phyloP scores from a whole-genome alignment of 2,329 filamentous ascomycete species.

The Aspergillus brunneoviolaceus region DNA sequence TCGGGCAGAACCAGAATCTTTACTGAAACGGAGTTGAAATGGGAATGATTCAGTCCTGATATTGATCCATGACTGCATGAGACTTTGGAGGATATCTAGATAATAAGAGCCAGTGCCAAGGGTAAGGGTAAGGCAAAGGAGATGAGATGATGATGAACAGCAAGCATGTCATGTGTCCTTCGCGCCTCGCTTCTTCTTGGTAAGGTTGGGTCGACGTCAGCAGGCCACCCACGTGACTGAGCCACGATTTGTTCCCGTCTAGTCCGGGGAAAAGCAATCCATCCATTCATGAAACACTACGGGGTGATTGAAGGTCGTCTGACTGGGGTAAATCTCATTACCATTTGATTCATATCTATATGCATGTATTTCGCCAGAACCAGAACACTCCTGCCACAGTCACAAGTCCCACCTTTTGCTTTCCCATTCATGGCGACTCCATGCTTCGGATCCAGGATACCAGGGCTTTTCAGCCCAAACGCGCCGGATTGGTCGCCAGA shows the following conservation, averaged over 20 bases:
- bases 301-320: not conserved
- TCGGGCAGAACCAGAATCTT: not conserved
- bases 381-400: conserved; percentile 1
- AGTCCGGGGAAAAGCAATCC: not conserved
- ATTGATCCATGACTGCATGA: not conserved
- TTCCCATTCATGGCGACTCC: not conserved
- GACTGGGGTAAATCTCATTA: conserved; percentile 3
- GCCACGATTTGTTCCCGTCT: not conserved
- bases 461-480: conserved; percentile 4
- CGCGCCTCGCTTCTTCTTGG: not conserved
- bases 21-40: not conserved
- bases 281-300: not conserved
- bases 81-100: not conserved
- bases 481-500: not conserved
- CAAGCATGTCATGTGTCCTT: not conserved
- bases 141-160: not conserved
- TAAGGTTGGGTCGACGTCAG: conserved; percentile 13
- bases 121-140: not conserved
- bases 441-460: conserved; percentile 10
- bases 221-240: conserved; percentile 12
- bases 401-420: not conserved
- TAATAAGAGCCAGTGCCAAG: not conserved
- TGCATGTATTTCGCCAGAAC: conserved; percentile 4
- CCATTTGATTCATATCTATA: conserved; percentile 10
- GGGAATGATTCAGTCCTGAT: not conserved